Evolutionary conservation across 1,284 basidiomycete species (phyloP).

Genomic region (Rhodotorula glutinis): DNA sequence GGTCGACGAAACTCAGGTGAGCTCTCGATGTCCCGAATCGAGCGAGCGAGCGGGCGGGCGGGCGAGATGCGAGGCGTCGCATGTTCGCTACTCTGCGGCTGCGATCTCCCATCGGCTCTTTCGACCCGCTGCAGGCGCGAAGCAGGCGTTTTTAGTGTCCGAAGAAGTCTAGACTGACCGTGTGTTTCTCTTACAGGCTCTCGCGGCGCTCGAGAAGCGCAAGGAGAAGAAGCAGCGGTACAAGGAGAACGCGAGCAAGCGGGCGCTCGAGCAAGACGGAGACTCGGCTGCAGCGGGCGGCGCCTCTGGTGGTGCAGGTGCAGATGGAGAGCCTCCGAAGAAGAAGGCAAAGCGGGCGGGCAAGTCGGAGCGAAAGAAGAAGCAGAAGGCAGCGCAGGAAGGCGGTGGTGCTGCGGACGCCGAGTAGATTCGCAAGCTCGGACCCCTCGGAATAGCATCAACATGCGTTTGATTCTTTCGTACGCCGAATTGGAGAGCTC

Average conservation of each 20-base stretch:
- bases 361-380: constrained; percentile 50
- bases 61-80: no score
- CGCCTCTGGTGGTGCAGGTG: not conserved
- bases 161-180: no score
- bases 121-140: no score
- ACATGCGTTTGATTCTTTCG: no score
- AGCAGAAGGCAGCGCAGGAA: not conserved
- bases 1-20: constrained; percentile 31
- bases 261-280: constrained; percentile 13
- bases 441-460: no score
- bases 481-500: no score
- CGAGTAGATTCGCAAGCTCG: not conserved
- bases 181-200: constrained; percentile 18
- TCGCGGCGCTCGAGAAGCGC: constrained; percentile 33
- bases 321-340: constrained; percentile 22
- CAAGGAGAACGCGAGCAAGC: constrained; percentile 26
- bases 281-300: not conserved
- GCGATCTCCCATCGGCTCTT: no score
- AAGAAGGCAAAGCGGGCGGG: constrained; percentile 51
- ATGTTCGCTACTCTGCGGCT: no score
- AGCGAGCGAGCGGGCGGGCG: no score
- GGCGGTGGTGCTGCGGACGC: constrained; percentile 3
- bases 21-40: no score
- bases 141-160: no score
- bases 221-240: constrained; percentile 27